phyloP scores from a whole-genome alignment of 2,329 filamentous ascomycete genomes.

The Scedosporium apiospermum region DNA sequence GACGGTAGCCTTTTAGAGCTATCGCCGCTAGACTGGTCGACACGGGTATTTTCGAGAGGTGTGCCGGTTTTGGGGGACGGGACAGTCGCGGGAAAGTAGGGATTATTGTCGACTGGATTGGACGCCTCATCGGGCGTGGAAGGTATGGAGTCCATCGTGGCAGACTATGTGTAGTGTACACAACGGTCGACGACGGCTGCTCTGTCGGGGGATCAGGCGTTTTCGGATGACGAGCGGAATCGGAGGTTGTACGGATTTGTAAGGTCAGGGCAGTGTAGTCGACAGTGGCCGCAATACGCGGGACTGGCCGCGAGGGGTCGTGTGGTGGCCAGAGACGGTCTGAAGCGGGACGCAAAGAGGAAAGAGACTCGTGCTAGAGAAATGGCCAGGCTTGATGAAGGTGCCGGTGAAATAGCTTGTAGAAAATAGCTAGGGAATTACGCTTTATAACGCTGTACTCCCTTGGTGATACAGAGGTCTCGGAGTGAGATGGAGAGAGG shows the following conservation, averaged over 20 bases:
- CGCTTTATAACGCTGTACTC: no score
- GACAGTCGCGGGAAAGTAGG: constrained; percentile 33
- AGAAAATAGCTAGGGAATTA: no score
- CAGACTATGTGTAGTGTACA: background rate
- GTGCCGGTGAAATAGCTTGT: no score
- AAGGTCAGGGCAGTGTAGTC: no score
- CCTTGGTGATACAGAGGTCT: background rate
- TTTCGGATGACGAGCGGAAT: background rate
- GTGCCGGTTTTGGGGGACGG: constrained; percentile 39
- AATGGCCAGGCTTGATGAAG: no score
- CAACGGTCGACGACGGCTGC: no score
- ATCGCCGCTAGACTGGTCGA: constrained; percentile 11
- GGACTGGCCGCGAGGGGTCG: background rate
- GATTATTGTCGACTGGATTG: constrained; percentile 22
- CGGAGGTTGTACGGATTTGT: background rate
- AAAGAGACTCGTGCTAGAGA: no score
- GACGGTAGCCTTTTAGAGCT: constrained; percentile 45
- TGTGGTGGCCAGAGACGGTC: no score
- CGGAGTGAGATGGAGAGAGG: background rate
- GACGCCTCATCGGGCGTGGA: constrained; percentile 37
- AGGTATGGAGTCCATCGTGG: constrained; percentile 25
- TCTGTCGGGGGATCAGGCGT: background rate
- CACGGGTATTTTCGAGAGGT: constrained; percentile 26
- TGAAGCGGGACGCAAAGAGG: no score
- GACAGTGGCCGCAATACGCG: no score